These are phyloP conservation scores for Trichoderma arundinaceum DNA, from an alignment of 2,329 filamentous ascomycete genomes.

Conservation along the genomic window DNA sequence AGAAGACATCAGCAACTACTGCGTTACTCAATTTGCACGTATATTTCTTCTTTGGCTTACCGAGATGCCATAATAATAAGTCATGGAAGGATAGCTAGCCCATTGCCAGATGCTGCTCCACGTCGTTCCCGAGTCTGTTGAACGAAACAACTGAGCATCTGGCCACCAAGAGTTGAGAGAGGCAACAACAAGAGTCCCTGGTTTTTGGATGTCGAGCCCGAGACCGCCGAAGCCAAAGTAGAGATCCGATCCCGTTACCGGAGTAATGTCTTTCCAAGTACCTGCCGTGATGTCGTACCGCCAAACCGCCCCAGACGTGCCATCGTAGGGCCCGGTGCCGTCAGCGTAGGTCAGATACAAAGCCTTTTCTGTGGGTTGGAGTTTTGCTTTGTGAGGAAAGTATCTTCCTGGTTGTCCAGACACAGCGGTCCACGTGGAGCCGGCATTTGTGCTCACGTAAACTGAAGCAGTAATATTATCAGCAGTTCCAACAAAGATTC, in stretches of 20 bases:
- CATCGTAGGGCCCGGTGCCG: constrained; percentile 23
- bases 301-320: constrained; percentile 14
- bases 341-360: constrained; percentile 21
- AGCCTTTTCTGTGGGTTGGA: constrained; percentile 17
- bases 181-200: constrained; percentile 15
- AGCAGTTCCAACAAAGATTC: constrained; percentile 24
- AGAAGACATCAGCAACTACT: background rate
- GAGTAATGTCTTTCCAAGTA: constrained; percentile 25
- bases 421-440: constrained; percentile 22
- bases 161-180: constrained; percentile 27
- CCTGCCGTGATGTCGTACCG: constrained; percentile 16
- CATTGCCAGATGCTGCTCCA: constrained; percentile 19
- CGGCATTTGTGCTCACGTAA: constrained; percentile 25
- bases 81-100: constrained; percentile 24
- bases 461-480: constrained; percentile 26
- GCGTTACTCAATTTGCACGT: background rate
- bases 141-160: constrained; percentile 20
- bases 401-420: constrained; percentile 21
- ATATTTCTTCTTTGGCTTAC: background rate
- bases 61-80: constrained; percentile 25
- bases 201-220: constrained; percentile 12
- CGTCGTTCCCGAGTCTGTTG: constrained; percentile 15
- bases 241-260: constrained; percentile 14
- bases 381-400: constrained; percentile 26
- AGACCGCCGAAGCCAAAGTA: constrained; percentile 25